These are phyloP conservation scores for Panicum hallii DNA, from an alignment of 202 grass and related monocot genomes.

Conservation along the genomic window DNA sequence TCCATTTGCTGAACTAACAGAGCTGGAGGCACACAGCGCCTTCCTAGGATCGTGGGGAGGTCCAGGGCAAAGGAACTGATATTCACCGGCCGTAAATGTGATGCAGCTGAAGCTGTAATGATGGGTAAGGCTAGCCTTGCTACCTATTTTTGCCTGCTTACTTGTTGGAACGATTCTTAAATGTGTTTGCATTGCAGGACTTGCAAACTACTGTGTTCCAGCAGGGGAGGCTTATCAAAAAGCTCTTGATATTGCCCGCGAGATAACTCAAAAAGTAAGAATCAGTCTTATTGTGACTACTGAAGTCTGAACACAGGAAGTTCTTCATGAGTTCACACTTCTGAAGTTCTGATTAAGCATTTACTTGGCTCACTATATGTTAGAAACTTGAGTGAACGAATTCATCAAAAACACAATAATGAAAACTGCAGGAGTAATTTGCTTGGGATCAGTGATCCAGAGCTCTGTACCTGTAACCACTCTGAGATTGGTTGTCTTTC, in stretches of 20 bases:
- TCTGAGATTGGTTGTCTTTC: conserved; percentile 18
- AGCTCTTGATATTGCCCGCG: conserved; percentile 69
- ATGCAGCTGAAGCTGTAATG: conserved; percentile 66
- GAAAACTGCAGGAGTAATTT: background rate
- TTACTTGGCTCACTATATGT: background rate
- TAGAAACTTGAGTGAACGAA: background rate
- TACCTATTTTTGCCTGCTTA: background rate
- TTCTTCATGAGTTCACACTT: background rate
- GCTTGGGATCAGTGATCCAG: background rate
- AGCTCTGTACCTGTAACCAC: background rate
- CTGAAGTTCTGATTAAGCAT: background rate
- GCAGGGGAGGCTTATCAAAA: conserved; percentile 64
- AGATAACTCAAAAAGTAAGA: conserved; percentile 76
- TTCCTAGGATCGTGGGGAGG: conserved; percentile 75
- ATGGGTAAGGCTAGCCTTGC: conserved; percentile 50
- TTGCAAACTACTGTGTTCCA: conserved; percentile 80
- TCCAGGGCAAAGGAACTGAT: conserved; percentile 81
- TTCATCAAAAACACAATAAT: background rate
- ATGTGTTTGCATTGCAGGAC: conserved; percentile 30
- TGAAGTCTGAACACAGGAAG: background rate
- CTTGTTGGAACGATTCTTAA: background rate
- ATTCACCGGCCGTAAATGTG: conserved; percentile 70
- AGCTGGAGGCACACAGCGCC: conserved; percentile 78
- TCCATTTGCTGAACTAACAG: conserved; percentile 34
- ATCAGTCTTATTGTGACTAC: background rate